Conservation (phyloP, 2,329 filamentous ascomycete genomes). For the Penicillium thymicola region DNA sequence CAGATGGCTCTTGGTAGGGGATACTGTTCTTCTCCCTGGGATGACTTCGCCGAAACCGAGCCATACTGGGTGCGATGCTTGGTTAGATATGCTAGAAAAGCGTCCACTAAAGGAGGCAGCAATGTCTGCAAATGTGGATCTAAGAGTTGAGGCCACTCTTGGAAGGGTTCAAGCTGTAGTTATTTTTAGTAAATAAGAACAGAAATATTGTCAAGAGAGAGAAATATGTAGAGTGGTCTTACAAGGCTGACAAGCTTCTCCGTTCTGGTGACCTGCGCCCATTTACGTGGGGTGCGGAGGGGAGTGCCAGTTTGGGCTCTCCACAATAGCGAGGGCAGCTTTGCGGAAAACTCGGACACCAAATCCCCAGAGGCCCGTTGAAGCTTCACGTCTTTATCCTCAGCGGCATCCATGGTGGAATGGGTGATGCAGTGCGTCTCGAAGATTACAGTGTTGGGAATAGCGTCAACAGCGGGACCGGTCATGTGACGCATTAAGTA, state of each 20-base stretch:
- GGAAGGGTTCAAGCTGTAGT: constrained; percentile 73
- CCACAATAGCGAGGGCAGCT: constrained; percentile 44
- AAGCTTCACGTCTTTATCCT: constrained; percentile 46
- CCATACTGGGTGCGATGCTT: constrained; percentile 43
- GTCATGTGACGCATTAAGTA: constrained; percentile 18
- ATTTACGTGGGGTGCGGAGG: constrained; percentile 35
- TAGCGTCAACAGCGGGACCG: constrained; percentile 24
- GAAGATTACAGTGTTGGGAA: constrained; percentile 13
- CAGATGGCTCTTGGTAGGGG: constrained; percentile 70
- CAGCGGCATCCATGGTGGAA: constrained; percentile 43
- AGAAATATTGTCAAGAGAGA: background rate
- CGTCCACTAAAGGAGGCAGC: constrained; percentile 69
- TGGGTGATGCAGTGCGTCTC: constrained; percentile 5
- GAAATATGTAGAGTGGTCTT: constrained; percentile 19
- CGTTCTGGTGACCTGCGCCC: constrained; percentile 38
- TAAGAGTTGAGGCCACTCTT: constrained; percentile 90
- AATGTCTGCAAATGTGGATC: constrained; percentile 77
- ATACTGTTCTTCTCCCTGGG: constrained; percentile 35
- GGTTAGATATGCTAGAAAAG: constrained; percentile 66
- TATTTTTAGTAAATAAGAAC: constrained; percentile 10
- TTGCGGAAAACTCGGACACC: constrained; percentile 41
- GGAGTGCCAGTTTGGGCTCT: constrained; percentile 25
- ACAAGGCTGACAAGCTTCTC: constrained; percentile 41
- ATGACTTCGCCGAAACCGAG: constrained; percentile 31
- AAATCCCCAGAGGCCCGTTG: constrained; percentile 47